Conservation (phyloP, 495 filamentous ascomycete species). For the Amniculicola lignicola region DNA sequence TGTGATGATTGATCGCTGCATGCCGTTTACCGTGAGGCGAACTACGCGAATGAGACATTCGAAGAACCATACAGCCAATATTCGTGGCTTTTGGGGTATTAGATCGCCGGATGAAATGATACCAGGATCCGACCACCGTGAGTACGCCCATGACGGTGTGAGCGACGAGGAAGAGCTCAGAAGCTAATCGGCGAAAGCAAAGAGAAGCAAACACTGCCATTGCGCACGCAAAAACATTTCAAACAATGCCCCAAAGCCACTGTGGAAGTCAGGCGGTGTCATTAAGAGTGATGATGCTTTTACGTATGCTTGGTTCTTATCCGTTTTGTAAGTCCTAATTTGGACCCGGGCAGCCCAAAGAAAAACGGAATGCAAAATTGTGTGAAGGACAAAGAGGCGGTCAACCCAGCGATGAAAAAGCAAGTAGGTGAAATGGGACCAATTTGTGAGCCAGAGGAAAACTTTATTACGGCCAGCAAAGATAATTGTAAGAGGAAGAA, state of each 20-base stretch:
- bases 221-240: slow-evolving; percentile 33
- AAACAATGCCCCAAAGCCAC: slow-evolving; percentile 48
- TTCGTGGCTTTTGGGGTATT: slow-evolving; percentile 42
- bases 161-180: slow-evolving; percentile 46
- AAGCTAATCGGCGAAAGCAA: slow-evolving; percentile 36
- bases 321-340: slow-evolving; percentile 25
- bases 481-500: slow-evolving; percentile 42
- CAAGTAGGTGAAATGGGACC: slow-evolving; percentile 48
- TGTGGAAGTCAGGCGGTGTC: slow-evolving; percentile 27
- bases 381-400: slow-evolving; percentile 41
- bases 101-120: slow-evolving; percentile 39
- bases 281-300: too few relatives aligned
- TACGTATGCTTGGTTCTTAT: too few relatives aligned
- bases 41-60: not conserved
- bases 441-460: slow-evolving; percentile 48
- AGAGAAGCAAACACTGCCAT: slow-evolving; percentile 27
- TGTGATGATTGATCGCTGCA: slow-evolving; percentile 36
- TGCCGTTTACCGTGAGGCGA: slow-evolving; percentile 37
- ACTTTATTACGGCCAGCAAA: slow-evolving; percentile 48
- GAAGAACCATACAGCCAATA: slow-evolving; percentile 44
- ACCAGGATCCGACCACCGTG: slow-evolving; percentile 45
- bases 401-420: slow-evolving; percentile 52
- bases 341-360: slow-evolving; percentile 27
- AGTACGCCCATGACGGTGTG: slow-evolving; percentile 46
- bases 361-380: slow-evolving; percentile 41